Base-by-base conservation (phyloP, 371 early-diverging fungal genomes). In the Lichtheimia corymbifera region DNA sequence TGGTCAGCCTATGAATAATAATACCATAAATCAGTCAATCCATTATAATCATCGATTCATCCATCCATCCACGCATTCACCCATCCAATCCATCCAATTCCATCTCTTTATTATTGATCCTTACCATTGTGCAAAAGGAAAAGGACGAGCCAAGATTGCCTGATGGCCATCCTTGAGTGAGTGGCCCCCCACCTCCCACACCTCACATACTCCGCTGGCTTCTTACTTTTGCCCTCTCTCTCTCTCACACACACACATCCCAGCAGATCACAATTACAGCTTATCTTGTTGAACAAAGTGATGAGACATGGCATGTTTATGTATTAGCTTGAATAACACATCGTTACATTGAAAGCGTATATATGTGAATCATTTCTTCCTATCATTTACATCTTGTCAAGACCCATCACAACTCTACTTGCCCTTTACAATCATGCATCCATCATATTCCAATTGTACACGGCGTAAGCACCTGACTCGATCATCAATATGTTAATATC, bases 1-100 rank as follows among this genome's bases (percentile, higher is more conserved):
- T 63, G 63, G 74, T 82, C 85, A 81, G 83, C 81, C 82, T 84
- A 50, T 25, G 20, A 42, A 35, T 6, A 42, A 35, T 6, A 59
- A 42, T 42, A 17, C 17, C 1, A 42, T 22, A 1, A 55, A 22
- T 43, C 12, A 41, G 41, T 30, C 11, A 17, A 28, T 43, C 35
- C 17, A 24, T 17, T 42, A 7, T 18, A 43, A 50, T 20, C 27
- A n/a, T 41, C 20, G 53, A 51, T 40, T 50, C 35, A 59, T 59
- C 60, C 53, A 59, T 59, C 52, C 50, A 47, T 58, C 17, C 2
- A 47, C 42, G 41, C 13, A 24, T 43, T 43, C 53, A 45, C 53
- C 51, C 61, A 53, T 60, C 53, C 53, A 52, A 42, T n/a, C 22
- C 28, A 9, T 24, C 15, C 6, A 27, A 24, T 44, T 40, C 3